Evolutionary conservation across 2,329 filamentous ascomycete species (phyloP).

Genomic region (Phyllosticta citriasiana): DNA sequence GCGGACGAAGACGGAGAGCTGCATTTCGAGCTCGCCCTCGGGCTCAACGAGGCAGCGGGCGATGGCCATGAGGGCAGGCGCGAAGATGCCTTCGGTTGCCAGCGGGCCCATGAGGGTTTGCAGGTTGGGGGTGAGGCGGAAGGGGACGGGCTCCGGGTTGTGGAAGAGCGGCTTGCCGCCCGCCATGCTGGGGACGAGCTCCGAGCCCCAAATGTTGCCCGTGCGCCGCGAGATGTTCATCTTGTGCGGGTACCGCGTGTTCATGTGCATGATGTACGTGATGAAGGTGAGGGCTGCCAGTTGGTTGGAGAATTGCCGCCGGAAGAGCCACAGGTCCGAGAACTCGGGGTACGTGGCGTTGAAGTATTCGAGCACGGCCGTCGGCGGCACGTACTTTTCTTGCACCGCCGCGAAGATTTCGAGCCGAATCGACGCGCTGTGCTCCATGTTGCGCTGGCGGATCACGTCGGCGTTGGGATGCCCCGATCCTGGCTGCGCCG

Average conservation of each 20-base stretch:
- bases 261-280: conserved; percentile 97
- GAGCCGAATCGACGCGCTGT: conserved; percentile 61
- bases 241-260: conserved; percentile 90
- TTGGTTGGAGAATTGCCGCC: conserved; percentile 92
- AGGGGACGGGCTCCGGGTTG: conserved; percentile 91
- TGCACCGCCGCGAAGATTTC: conserved; percentile 95
- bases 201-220: conserved; percentile 92
- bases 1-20: conserved; percentile 85
- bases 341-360: conserved; percentile 78
- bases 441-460: conserved; percentile 55
- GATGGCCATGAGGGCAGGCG: conserved; percentile 92
- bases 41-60: conserved; percentile 88
- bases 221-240: conserved; percentile 79
- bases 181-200: conserved; percentile 85
- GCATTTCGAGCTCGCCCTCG: conserved; percentile 74
- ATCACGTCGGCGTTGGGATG: conserved; percentile 8
- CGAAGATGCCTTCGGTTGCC: conserved; percentile 91
- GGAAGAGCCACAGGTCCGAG: conserved; percentile 96
- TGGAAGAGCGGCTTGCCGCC: conserved; percentile 78
- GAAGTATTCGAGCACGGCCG: conserved; percentile 79
- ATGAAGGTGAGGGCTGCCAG: conserved; percentile 93
- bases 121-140: conserved; percentile 92
- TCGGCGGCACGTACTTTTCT: conserved; percentile 81
- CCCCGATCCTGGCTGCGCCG: conserved; percentile 11
- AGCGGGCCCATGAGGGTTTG: conserved; percentile 94